phyloP scores from a whole-genome alignment of 768 basidiomycete genomes.

The Suillus plorans region DNA sequence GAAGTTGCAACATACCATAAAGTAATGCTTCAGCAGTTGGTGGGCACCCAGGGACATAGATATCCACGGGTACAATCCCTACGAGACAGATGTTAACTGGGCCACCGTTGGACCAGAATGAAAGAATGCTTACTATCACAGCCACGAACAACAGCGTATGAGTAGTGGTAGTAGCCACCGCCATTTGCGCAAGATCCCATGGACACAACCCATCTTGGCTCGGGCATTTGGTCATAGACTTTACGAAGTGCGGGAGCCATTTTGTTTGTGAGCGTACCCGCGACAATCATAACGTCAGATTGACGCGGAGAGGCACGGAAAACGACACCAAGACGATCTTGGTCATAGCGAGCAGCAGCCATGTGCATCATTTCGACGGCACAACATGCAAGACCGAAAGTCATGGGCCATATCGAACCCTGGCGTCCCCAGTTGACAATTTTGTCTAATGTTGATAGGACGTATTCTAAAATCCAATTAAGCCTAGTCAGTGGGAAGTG shows the following conservation, averaged over 20 bases:
- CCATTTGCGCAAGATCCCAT: conserved; percentile 99
- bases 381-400: conserved; percentile 96
- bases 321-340: conserved; percentile 94
- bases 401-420: conserved; percentile 99
- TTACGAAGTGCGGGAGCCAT: conserved; percentile 98
- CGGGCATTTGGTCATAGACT: conserved; percentile 98
- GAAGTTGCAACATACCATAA: conserved; percentile 95
- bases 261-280: conserved; percentile 98
- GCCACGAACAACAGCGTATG: conserved; percentile 97
- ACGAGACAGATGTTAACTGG: not conserved
- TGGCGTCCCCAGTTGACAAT: conserved; percentile 97
- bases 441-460: conserved; percentile 94
- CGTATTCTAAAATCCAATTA: conserved; percentile 70
- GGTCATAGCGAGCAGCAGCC: conserved; percentile 98
- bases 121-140: conserved; percentile 78
- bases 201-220: conserved; percentile 99
- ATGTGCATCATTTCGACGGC: conserved; percentile 99
- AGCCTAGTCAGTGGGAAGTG: not conserved
- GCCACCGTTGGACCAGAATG: not conserved
- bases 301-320: conserved; percentile 99
- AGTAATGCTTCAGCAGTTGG: conserved; percentile 96
- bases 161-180: conserved; percentile 96
- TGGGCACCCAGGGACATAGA: conserved; percentile 95
- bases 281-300: conserved; percentile 98
- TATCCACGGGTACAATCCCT: conserved; percentile 98